Evolutionary conservation across 2,329 filamentous ascomycete species (phyloP), one percentile per base, ranked within the genome.

Genomic region (Triangularia setosa): DNA sequence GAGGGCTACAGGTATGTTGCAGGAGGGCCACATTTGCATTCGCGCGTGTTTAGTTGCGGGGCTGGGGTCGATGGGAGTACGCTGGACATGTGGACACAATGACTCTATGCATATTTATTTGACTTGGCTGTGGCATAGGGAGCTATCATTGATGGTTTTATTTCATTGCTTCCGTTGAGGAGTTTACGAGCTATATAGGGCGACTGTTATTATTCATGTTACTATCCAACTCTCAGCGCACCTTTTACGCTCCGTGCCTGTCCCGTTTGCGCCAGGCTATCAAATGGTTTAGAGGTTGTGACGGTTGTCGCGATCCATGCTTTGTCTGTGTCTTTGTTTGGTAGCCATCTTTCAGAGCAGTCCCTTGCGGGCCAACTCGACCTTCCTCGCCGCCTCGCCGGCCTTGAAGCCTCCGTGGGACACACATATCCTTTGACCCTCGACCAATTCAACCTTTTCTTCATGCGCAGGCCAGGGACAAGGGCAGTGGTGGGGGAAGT

Each of bases 401-500:
- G 81, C 81, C 72, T 87, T 88, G 78, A 88, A 93, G 0, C 91
- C 91, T 1, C 90, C 90, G 72, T 88, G 92, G 54, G 87, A 91
- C 0, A 90, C 81, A 72, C 91, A 95, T 56, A 93, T 80, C 48
- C 89, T 84, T 69, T 87, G 86, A 0, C 91, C 91, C 3, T 93
- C 90, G 4, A 83, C 86, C 28, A 88, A 72, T 76, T 90, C 91
- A 68, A 92, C 85, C 74, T 95, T 95, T 69, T 94, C 91, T 73
- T 94, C 88, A 67, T 90, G 81, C 8, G 81, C 78, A 1, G 90
- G 88, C 80, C 90, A 96, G 1, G 92, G 84, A 79, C 95, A 99
- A 27, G 95, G 95, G 78, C 95, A 99, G 79, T 99, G 95, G 76
- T 98, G 94, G 1, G 95, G 93, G 79, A 96, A 95, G 75, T 96